Percentiles rank a stretch among this genome's conserved stretches.
phyloP scores from a whole-genome alignment of 169 alveolate genomes.

The Theileria equi region DNA sequence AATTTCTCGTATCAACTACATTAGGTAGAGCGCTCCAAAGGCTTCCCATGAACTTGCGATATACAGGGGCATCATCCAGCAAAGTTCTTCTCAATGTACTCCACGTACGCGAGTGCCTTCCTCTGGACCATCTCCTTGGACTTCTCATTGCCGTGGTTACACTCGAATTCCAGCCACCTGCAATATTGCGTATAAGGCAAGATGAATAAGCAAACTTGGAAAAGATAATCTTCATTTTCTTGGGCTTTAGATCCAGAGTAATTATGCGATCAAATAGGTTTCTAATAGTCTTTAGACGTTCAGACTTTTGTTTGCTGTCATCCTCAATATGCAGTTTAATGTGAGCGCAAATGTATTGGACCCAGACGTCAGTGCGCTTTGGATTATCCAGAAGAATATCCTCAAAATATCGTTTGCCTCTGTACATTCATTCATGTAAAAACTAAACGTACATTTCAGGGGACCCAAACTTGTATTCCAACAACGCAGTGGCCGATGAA shows the following conservation, averaged over 20 bases:
- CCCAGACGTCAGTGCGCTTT: constrained; percentile 82
- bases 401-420: constrained; percentile 80
- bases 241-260: constrained; percentile 62
- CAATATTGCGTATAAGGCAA: constrained; percentile 43
- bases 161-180: constrained; percentile 81
- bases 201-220: constrained; percentile 30
- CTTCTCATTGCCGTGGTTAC: constrained; percentile 69
- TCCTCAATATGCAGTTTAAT: constrained; percentile 63
- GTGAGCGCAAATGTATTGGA: constrained; percentile 76
- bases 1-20: background rate
- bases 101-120: constrained; percentile 77
- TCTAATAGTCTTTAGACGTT: constrained; percentile 40
- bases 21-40: too few relatives aligned
- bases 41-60: background rate
- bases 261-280: constrained; percentile 60
- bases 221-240: constrained; percentile 62
- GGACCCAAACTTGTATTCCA: constrained; percentile 76
- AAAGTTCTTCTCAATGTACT: constrained; percentile 52
- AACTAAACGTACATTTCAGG: constrained; percentile 58
- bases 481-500: constrained; percentile 74
- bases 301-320: constrained; percentile 27
- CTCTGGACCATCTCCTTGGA: constrained; percentile 77
- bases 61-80: background rate
- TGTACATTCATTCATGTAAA: background rate
- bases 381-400: constrained; percentile 78